These are phyloP conservation scores for Paramecium pentaurelia DNA, from an alignment of 73 alveolate genomes.

Conservation along the genomic window DNA sequence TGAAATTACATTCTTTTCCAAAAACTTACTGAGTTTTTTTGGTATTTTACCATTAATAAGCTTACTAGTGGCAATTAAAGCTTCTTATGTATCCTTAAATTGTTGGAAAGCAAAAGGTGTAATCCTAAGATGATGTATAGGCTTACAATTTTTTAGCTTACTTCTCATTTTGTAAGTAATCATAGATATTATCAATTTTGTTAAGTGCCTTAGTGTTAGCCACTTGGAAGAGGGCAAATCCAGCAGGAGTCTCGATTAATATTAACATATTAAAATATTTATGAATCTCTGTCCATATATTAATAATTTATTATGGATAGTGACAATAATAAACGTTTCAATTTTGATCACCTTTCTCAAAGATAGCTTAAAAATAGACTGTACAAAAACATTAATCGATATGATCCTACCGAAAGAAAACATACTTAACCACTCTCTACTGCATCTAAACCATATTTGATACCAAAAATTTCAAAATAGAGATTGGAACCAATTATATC, in stretches of 20 bases:
- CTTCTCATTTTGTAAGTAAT: slow-evolving; percentile 38
- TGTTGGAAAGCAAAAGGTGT: slow-evolving; percentile 55
- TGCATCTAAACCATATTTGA: neutral
- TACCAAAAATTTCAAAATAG: neutral
- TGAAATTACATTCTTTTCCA: slow-evolving; percentile 86
- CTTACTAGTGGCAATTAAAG: slow-evolving; percentile 66
- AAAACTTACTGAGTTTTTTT: slow-evolving; percentile 89
- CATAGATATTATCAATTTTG: slow-evolving; percentile 23
- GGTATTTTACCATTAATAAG: slow-evolving; percentile 89
- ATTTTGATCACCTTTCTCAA: slow-evolving; percentile 37
- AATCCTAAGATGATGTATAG: neutral
- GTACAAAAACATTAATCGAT: neutral
- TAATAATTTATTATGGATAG: slow-evolving; percentile 32
- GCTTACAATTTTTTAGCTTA: slow-evolving; percentile 39
- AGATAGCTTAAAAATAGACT: neutral
- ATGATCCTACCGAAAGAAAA: neutral
- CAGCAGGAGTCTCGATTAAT: slow-evolving; percentile 47
- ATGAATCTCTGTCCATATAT: slow-evolving; percentile 6
- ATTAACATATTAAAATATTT: slow-evolving; percentile 22
- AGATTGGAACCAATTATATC: neutral
- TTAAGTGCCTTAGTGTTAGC: slow-evolving; percentile 33
- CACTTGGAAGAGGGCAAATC: slow-evolving; percentile 32
- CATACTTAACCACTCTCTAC: neutral
- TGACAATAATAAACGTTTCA: slow-evolving; percentile 41
- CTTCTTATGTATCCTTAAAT: slow-evolving; percentile 58